phyloP scores from a whole-genome alignment of 2,329 filamentous ascomycete genomes.

The Penicillium sp. region DNA sequence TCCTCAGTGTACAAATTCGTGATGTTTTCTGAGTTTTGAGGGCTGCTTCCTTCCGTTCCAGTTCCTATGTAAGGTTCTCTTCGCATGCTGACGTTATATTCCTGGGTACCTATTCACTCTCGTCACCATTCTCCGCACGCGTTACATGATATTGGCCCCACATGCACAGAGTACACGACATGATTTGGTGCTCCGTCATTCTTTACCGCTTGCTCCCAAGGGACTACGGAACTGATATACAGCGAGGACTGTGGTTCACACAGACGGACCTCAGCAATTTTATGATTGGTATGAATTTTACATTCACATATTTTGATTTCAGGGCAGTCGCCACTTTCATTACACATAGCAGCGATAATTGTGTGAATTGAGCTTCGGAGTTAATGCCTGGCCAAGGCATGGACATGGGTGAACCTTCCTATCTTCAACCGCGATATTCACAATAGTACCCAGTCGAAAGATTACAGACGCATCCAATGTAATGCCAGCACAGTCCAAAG shows the following conservation, averaged over 20 bases:
- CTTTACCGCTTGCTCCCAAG: neutral
- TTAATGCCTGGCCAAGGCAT: too few species aligned
- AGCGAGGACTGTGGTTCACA: too few species aligned
- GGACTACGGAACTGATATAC: neutral
- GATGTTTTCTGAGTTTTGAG: neutral
- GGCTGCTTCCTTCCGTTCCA: neutral
- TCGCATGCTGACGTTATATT: neutral
- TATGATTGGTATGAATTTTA: neutral
- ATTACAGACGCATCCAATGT: slow-evolving; percentile 33
- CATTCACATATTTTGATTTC: neutral
- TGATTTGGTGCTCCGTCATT: neutral
- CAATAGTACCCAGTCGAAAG: too few species aligned
- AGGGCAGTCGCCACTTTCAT: neutral
- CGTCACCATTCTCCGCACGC: neutral
- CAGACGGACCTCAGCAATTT: neutral
- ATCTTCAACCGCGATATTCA: neutral
- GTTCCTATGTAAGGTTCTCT: neutral
- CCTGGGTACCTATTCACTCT: neutral
- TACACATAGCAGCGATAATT: neutral
- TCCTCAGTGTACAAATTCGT: neutral
- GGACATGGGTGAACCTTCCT: neutral
- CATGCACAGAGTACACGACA: neutral
- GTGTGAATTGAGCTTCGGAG: neutral
- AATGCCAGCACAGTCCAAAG: slow-evolving; percentile 48
- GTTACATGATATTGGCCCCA: neutral